Base-by-base conservation (phyloP, 2,329 filamentous ascomycete genomes). In the Grosmannia huntii region DNA sequence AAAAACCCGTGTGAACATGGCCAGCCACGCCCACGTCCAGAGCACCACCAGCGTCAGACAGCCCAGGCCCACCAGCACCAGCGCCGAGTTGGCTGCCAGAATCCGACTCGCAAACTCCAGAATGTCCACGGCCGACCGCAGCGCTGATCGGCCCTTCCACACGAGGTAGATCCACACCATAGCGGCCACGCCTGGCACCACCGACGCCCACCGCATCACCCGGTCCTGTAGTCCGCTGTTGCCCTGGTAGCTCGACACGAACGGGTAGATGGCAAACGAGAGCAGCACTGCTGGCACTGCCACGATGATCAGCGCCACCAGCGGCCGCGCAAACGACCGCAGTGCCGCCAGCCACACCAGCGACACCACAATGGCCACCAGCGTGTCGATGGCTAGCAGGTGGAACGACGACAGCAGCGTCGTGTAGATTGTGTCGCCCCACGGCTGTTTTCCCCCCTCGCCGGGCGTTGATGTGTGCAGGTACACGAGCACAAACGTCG, bases 1-100 rank as follows among this genome's bases (percentile, higher is more conserved):
- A 70, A 99, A 99, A 60, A 97, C 85, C 51, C 90, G 82, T 9
- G 91, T 92, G 71, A 99, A 97, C 90, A 99, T 96, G 65, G 85
- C 84, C 64, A 97, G 83, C 94, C 94, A 99, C 7, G 88, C 71
- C 94, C 94, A 99, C 0, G 91, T 96, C 87, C 91, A 97, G 16
- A 83, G 74, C 11, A 96, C 87, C 50, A 95, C 86, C 28, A 85
- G 75, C 7, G 76, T 80, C 16, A 97, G 79, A 25, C 86, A 87
- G 12, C 79, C 83, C 66, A 96, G 86, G 3, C 94, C 94, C n/a
- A 96, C 81, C 2, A 88, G 69, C 38, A 97, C 78, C 23, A 99
- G 78, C 2, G 87, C 89, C 11, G 90, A 85, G 66, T 95, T 95
- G 41, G 90, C 87, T 7, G 86, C 83, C 19, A 99, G 76, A 60